These are phyloP conservation scores for Colletotrichum musicola DNA, from an alignment of 2,329 filamentous ascomycete species.

Conservation along the genomic window DNA sequence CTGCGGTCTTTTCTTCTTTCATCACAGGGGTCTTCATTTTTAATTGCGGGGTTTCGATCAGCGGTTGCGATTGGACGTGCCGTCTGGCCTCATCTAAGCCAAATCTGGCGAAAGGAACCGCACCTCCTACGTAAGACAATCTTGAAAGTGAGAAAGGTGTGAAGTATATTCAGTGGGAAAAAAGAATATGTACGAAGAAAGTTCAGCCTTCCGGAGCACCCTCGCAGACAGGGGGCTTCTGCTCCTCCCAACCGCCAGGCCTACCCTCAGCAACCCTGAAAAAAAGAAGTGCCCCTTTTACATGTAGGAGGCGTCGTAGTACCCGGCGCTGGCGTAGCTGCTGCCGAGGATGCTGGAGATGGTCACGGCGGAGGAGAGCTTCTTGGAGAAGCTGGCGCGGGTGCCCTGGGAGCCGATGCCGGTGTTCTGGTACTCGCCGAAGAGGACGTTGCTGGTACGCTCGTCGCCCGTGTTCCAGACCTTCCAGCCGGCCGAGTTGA, in stretches of 20 bases:
- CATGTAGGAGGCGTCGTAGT: constrained; percentile 47
- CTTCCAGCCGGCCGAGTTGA: constrained; percentile 71
- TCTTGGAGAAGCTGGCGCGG: constrained; percentile 59
- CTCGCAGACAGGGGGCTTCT: neutral
- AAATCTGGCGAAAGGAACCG: neutral
- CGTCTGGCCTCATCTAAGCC: neutral
- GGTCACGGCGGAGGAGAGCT: constrained; percentile 50
- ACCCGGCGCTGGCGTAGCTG: constrained; percentile 43
- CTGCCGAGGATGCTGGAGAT: constrained; percentile 47
- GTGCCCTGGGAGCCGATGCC: constrained; percentile 67
- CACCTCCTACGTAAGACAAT: neutral
- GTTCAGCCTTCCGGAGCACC: neutral
- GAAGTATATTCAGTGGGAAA: constrained; percentile 7
- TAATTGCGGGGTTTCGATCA: neutral
- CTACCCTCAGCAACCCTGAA: neutral
- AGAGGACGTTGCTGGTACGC: constrained; percentile 66
- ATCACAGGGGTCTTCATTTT: neutral
- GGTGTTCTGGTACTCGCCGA: constrained; percentile 70
- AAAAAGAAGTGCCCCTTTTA: constrained; percentile 9
- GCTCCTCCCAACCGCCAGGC: neutral
- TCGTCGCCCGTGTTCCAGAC: constrained; percentile 63
- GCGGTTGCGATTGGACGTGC: neutral
- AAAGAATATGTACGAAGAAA: constrained; percentile 18
- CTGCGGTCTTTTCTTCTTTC: neutral
- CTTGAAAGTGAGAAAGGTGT: neutral